phyloP scores from a whole-genome alignment of 2,329 filamentous ascomycete species.

The Colletotrichum filicis region DNA sequence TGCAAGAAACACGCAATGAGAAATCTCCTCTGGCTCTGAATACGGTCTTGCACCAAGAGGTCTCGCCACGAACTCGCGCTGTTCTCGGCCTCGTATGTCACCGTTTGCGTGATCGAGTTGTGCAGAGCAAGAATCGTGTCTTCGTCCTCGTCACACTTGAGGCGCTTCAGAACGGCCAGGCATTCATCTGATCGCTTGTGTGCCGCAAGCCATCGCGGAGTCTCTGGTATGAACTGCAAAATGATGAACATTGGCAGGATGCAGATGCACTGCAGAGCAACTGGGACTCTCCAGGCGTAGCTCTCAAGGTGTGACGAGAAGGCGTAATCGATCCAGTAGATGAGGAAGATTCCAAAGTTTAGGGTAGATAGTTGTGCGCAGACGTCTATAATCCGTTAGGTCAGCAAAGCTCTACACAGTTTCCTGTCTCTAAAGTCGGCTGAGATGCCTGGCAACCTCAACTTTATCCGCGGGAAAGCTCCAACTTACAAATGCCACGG shows the following conservation, averaged over 20 bases:
- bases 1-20: conserved; percentile 46
- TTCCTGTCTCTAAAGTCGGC: neutral
- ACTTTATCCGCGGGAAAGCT: too few species aligned
- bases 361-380: conserved; percentile 59
- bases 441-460: neutral
- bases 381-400: conserved; percentile 43
- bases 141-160: conserved; percentile 41
- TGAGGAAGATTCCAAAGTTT: conserved; percentile 56
- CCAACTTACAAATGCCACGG: conserved; percentile 44
- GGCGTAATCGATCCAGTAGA: conserved; percentile 59
- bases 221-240: conserved; percentile 52
- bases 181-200: conserved; percentile 51
- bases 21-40: conserved; percentile 45
- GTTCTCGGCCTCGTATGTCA: conserved; percentile 45
- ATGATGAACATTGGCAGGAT: conserved; percentile 51
- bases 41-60: conserved; percentile 45
- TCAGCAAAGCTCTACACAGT: neutral
- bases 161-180: conserved; percentile 49
- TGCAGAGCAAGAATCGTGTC: conserved; percentile 41
- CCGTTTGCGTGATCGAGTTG: conserved; percentile 44
- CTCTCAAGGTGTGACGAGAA: conserved; percentile 45
- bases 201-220: conserved; percentile 54
- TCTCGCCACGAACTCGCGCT: conserved; percentile 44
- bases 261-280: conserved; percentile 54
- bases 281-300: conserved; percentile 53